Conservation (phyloP, 345 rosid species). For the Gossypium ekmanianum region DNA sequence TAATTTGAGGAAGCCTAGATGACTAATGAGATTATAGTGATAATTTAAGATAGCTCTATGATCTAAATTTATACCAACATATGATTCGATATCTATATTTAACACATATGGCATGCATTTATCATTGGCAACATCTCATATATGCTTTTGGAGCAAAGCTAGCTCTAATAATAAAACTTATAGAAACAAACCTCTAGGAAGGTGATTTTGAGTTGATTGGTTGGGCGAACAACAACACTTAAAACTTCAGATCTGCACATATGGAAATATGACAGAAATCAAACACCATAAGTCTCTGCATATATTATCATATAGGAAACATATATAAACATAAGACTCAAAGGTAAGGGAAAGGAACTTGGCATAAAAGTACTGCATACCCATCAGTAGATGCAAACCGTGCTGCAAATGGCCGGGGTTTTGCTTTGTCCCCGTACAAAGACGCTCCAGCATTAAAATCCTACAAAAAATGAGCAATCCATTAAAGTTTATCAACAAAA, state of each 20-base stretch:
- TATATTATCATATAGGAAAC: not conserved
- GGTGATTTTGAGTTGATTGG: constrained; percentile 89
- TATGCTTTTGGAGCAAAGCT: not conserved
- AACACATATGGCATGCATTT: not conserved
- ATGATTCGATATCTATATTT: not conserved
- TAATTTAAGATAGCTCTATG: no score
- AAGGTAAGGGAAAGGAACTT: not conserved
- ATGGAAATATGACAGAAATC: constrained; percentile 13
- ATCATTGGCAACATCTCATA: not conserved
- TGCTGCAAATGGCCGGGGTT: constrained; percentile 76
- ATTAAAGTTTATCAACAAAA: constrained; percentile 6
- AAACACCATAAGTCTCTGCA: not conserved
- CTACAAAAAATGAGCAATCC: constrained; percentile 29
- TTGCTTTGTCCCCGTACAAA: constrained; percentile 90
- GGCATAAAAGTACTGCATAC: constrained; percentile 31
- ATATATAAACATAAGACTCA: not conserved
- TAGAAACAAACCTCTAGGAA: constrained; percentile 71
- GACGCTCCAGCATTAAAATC: constrained; percentile 81
- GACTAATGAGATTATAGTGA: no score
- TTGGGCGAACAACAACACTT: constrained; percentile 69
- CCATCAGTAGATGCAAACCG: constrained; percentile 86
- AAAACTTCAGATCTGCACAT: constrained; percentile 73
- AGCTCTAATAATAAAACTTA: not conserved
- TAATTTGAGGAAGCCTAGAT: not conserved
- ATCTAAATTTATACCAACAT: not conserved